A percentile compares a stretch with the other conserved stretches of the same genome.
These are phyloP conservation scores for Ustilago shanxiensis DNA, from an alignment of 1,284 basidiomycete genomes.

Conservation along the genomic window DNA sequence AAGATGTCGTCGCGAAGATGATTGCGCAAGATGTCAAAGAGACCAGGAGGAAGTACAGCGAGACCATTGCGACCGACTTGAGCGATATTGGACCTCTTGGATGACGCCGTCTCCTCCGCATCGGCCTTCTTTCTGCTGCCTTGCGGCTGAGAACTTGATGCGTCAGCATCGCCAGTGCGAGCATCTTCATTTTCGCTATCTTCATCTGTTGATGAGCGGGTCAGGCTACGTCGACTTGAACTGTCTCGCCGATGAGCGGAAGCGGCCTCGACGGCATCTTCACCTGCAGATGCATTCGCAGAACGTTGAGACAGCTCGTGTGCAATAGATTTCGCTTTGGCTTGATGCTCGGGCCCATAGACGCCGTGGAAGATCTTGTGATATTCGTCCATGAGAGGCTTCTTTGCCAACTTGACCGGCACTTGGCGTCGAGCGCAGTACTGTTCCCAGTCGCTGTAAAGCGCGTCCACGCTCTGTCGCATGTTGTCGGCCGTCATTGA, in stretches of 20 bases:
- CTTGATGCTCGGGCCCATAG: constrained; percentile 36
- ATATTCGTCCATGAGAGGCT: constrained; percentile 54
- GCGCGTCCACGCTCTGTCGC: constrained; percentile 47
- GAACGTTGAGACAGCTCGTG: constrained; percentile 39
- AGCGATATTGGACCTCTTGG: constrained; percentile 41
- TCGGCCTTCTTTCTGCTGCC: constrained; percentile 19
- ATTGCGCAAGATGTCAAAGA: constrained; percentile 51
- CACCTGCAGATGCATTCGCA: constrained; percentile 6
- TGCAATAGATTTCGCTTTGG: constrained; percentile 37
- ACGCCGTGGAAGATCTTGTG: constrained; percentile 44
- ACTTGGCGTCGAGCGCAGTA: constrained; percentile 35
- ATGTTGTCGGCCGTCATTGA: constrained; percentile 48
- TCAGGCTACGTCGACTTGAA: constrained; percentile 22
- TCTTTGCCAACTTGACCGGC: constrained; percentile 30
- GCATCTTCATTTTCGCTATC: constrained; percentile 26
- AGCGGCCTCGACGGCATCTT: constrained; percentile 1
- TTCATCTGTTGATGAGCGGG: constrained; percentile 21
- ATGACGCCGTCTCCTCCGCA: constrained; percentile 7
- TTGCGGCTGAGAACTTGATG: neutral
- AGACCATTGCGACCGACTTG: constrained; percentile 52
- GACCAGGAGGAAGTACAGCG: constrained; percentile 46
- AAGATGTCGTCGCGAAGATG: constrained; percentile 51
- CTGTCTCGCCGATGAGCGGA: constrained; percentile 9
- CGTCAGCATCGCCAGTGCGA: constrained; percentile 13
- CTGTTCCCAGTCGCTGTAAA: constrained; percentile 40